These are phyloP conservation scores for Naegleria lovaniensis DNA, from an alignment of 208 protist genomes.

Conservation along the genomic window DNA sequence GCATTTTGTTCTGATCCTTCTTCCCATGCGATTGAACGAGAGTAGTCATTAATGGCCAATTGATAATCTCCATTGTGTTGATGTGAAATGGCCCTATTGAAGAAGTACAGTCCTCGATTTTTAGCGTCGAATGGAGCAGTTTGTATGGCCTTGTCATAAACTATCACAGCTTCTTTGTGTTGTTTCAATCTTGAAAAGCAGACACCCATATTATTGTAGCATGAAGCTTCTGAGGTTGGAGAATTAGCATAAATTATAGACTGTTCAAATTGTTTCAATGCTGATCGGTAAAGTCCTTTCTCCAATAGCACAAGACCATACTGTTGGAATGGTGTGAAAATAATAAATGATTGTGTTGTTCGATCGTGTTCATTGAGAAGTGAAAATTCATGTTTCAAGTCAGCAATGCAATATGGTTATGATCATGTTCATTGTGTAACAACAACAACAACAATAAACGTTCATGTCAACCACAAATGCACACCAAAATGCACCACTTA, in stretches of 20 bases:
- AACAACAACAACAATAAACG: no score
- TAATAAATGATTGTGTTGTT: no score
- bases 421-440: no score
- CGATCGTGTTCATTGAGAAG: no score
- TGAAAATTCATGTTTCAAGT: no score
- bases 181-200: background rate
- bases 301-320: background rate
- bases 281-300: background rate
- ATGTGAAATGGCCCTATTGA: background rate
- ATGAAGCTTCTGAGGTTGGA: background rate
- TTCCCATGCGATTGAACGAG: background rate
- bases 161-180: background rate
- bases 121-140: background rate
- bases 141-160: background rate
- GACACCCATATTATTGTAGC: background rate
- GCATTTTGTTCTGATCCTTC: background rate
- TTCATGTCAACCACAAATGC: no score
- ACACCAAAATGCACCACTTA: no score
- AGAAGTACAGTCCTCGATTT: background rate
- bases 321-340: no score
- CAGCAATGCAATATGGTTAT: no score
- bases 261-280: background rate
- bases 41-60: background rate
- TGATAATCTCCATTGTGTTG: background rate
- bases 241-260: background rate